phyloP scores from a whole-genome alignment of 495 filamentous ascomycete genomes.

The Pseudoneurospora amorphoporcata region DNA sequence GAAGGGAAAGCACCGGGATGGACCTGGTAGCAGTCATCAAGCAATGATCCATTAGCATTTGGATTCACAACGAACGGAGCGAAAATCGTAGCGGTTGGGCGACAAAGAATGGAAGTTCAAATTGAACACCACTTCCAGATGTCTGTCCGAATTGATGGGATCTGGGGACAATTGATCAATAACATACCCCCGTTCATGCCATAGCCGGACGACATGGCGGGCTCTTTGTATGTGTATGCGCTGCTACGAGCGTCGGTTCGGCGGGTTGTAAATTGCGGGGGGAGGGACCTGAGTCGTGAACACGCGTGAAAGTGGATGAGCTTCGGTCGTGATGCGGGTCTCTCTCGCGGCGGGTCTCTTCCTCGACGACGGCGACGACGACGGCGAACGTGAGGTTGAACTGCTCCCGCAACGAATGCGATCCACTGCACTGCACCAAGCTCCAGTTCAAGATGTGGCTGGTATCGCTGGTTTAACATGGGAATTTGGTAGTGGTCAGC shows the following conservation, averaged over 20 bases:
- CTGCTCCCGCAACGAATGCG: background rate
- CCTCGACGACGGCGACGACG: background rate
- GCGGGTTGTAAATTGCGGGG: background rate
- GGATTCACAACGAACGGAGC: background rate
- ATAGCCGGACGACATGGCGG: slow-evolving; percentile 72
- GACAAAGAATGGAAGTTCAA: background rate
- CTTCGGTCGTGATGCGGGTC: background rate
- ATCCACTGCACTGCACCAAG: background rate
- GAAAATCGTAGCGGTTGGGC: background rate
- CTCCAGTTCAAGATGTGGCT: background rate
- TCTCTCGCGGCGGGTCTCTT: background rate
- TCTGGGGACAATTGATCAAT: background rate
- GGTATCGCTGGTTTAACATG: background rate
- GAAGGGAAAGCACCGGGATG: slow-evolving; percentile 92
- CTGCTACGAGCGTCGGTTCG: slow-evolving; percentile 1
- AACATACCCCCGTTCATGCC: slow-evolving; percentile 67
- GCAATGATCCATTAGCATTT: background rate
- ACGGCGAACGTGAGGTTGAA: background rate
- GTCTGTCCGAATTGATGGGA: background rate
- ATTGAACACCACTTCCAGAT: background rate
- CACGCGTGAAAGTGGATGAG: background rate
- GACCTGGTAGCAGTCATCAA: slow-evolving; percentile 43
- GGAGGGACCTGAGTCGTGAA: background rate
- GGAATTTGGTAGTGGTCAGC: background rate
- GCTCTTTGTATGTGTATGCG: slow-evolving; percentile 1